Base-by-base conservation (phyloP, 495 filamentous ascomycete species). In the Aspergillus nanangensis region DNA sequence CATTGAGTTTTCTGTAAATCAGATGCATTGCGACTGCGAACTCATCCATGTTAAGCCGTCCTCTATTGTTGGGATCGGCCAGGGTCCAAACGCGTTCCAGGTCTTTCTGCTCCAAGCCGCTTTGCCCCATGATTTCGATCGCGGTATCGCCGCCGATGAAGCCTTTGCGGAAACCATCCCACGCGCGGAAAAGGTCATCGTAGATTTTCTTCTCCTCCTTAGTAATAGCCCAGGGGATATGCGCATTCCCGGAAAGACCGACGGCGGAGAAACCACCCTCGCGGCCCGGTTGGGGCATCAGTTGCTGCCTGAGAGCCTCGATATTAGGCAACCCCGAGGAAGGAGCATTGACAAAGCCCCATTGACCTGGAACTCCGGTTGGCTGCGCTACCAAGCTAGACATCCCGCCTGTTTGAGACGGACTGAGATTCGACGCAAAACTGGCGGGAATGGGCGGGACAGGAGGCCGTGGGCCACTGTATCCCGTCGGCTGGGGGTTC, bases 21-120 rank as follows among this genome's bases (percentile, higher is more conserved):
- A 99, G 70, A 77, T 99, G 94, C 93, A 99, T 99, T 5, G 88
- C 92, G 31, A 99, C 91, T 14, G 94, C 91, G 62, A 99, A 99
- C 58, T 99, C 94, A 63, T 99, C 94, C 67, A 97, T 84, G 51
- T 99, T 90, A 4, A 99, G 78, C 48, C 90, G 82, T 10, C 94
- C 94, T 57, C 87, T 90, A 66, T 99, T 95, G 43, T 88, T 79
- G 20, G 93, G 83, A 62, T 99, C 94, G 5, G 92, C 88, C 20
- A 99, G 70, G 20, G 93, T 97, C 94, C 94, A 99, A 50, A 96
- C 83, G 23, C 82, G 78, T 70, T 97, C 94, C 25, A 99, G 71
- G 51, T 97, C 93, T 17, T 83, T 67, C 57, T 91, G 90, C 19
- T 89, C 88, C 38, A 97, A 64, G 44, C 94, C 94, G 71, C 92